Evolutionary conservation across 2,329 filamentous ascomycete species (phyloP).

Genomic region (Bipolaris bicolor): DNA sequence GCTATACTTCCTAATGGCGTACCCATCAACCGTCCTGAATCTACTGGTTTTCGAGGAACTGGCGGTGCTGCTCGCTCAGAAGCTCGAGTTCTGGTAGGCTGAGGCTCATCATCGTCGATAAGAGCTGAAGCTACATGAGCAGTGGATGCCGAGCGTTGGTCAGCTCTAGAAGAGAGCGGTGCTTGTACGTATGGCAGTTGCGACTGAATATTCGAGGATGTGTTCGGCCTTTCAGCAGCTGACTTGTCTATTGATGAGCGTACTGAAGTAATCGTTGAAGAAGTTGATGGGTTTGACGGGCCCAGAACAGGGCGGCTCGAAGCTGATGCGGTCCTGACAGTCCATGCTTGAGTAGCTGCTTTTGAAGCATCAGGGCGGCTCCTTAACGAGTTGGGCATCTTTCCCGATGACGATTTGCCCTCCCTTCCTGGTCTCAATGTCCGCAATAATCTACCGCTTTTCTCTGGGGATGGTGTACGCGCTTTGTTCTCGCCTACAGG

Average conservation of each 20-base stretch:
- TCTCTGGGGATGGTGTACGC: conserved; percentile 67
- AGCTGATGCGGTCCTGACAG: conserved; percentile 37
- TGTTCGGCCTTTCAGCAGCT: conserved; percentile 25
- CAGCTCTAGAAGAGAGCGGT: conserved; percentile 35
- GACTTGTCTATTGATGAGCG: conserved; percentile 42
- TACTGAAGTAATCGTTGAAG: conserved; percentile 26
- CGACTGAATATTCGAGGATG: conserved; percentile 16
- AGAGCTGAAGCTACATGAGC: conserved; percentile 25
- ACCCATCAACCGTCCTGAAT: conserved; percentile 14
- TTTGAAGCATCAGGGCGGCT: conserved; percentile 63
- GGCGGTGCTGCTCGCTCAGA: conserved; percentile 20
- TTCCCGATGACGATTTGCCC: conserved; percentile 54
- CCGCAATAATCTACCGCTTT: conserved; percentile 63
- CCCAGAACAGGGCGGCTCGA: conserved; percentile 25
- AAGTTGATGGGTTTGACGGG: conserved; percentile 23
- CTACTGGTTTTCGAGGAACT: conserved; percentile 32
- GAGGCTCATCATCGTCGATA: conserved; percentile 17
- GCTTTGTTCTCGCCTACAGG: conserved; percentile 53
- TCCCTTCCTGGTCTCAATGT: conserved; percentile 58
- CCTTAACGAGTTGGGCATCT: conserved; percentile 53
- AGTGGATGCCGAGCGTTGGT: conserved; percentile 23
- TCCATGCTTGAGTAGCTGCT: conserved; percentile 69
- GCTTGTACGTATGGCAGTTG: conserved; percentile 21
- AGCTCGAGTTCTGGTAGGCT: conserved; percentile 18
- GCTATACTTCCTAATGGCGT: conserved; percentile 17